Conservation (phyloP, 495 filamentous ascomycete species). For the Aspergillus olivimuriae region DNA sequence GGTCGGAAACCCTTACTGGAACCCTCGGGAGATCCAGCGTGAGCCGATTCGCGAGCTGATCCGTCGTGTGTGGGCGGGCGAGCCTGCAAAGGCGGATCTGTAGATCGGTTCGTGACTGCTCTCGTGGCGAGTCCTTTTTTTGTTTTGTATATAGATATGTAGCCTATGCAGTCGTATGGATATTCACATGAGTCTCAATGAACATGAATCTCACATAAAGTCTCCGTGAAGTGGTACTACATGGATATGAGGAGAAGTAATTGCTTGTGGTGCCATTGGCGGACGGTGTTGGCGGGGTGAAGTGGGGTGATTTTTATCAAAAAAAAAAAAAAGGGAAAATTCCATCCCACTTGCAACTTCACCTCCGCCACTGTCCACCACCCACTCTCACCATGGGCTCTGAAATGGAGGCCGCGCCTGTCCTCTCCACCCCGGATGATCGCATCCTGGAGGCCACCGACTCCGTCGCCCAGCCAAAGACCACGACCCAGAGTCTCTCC, state of each 20-base stretch:
- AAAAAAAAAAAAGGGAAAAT: conserved; percentile 8
- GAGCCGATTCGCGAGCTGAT: conserved; percentile 56
- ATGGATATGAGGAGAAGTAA: conserved; percentile 12
- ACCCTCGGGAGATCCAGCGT: conserved; percentile 53
- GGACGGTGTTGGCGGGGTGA: conserved; percentile 28
- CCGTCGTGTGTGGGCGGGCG: conserved; percentile 61
- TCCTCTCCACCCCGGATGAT: conserved; percentile 82
- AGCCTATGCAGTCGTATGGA: no score
- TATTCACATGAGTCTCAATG: no score
- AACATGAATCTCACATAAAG: no score
- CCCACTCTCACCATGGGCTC: conserved; percentile 18
- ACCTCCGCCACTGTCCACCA: background rate
- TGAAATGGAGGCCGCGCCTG: conserved; percentile 52
- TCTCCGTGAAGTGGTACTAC: background rate
- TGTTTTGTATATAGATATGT: conserved; percentile 2
- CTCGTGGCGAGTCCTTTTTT: no score
- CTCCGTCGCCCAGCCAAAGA: conserved; percentile 26
- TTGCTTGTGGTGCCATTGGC: conserved; percentile 16
- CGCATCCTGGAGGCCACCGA: conserved; percentile 59
- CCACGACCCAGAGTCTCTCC: conserved; percentile 32
- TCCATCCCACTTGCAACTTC: conserved; percentile 4
- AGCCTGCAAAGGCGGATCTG: conserved; percentile 53
- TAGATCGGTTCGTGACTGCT: conserved; percentile 18
- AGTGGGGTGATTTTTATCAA: conserved; percentile 27
- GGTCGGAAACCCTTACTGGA: conserved; percentile 58